phyloP scores from a whole-genome alignment of 164 flowering plant genomes.

The Chimonanthus praecox region DNA sequence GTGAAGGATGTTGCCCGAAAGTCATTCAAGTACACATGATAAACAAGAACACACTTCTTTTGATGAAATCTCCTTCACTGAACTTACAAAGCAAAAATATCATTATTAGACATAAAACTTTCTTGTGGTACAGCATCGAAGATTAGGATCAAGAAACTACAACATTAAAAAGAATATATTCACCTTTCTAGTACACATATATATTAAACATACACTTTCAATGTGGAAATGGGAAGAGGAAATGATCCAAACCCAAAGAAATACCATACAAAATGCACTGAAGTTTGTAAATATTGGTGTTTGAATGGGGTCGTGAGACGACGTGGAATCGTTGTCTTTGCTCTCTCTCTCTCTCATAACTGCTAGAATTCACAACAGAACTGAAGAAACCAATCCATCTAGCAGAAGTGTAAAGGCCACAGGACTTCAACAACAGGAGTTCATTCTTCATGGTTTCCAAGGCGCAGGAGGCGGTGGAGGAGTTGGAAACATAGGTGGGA shows the following conservation, averaged over 20 bases:
- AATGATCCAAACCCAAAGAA: neutral
- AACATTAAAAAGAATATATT: neutral
- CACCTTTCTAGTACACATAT: neutral
- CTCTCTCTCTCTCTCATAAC: neutral
- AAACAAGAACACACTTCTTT: too few relatives aligned
- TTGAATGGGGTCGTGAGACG: neutral
- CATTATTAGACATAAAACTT: too few relatives aligned
- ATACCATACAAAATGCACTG: neutral
- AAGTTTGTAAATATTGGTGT: neutral
- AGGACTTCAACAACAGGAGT: neutral
- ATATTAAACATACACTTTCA: neutral
- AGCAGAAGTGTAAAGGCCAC: neutral
- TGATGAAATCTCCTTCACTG: too few relatives aligned
- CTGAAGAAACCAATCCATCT: constrained; percentile 8
- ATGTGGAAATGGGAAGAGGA: neutral
- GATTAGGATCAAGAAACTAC: too few relatives aligned
- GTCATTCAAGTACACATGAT: too few relatives aligned
- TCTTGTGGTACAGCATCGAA: too few relatives aligned
- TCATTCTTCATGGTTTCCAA: constrained; percentile 69
- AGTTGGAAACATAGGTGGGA: constrained; percentile 94
- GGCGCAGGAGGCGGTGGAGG: constrained; percentile 99
- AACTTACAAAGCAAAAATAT: too few relatives aligned
- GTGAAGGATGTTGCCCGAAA: too few relatives aligned
- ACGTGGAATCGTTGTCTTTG: neutral
- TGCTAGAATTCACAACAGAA: neutral